Evolutionary conservation across 148 eudicot species (phyloP).

Genomic region (Pharnaceum exiguum): DNA sequence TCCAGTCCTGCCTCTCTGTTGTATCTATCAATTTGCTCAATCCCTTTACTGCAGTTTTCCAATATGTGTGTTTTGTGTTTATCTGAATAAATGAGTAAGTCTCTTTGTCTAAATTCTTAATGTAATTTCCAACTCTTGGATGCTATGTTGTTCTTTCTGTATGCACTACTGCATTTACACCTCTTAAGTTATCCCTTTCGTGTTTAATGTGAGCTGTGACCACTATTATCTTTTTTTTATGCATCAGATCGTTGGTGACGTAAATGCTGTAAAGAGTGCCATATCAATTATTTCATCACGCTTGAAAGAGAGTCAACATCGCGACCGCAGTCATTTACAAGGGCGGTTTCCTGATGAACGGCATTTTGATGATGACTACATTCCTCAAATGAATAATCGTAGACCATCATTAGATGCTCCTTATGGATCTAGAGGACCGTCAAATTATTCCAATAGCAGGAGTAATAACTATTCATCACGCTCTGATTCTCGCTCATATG

Average conservation of each 20-base stretch:
- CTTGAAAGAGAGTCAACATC: conserved; percentile 96
- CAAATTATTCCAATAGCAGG: conserved; percentile 40
- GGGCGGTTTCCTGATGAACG: conserved; percentile 73
- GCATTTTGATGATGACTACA: conserved; percentile 66
- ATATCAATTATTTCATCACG: conserved; percentile 74
- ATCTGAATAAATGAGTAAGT: no score
- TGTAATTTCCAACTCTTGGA: no score
- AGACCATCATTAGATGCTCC: conserved; percentile 48
- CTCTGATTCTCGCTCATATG: conserved; percentile 40
- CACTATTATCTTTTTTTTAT: conserved; percentile 4
- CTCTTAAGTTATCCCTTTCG: no score
- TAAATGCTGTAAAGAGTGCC: conserved; percentile 75
- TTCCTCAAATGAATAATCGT: conserved; percentile 46
- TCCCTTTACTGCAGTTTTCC: no score
- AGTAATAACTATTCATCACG: conserved; percentile 48
- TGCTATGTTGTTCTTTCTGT: no score
- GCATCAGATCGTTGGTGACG: conserved; percentile 79
- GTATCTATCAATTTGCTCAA: no score
- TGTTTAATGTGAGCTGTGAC: conserved; percentile 7
- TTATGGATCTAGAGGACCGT: conserved; percentile 44
- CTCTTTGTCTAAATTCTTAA: no score
- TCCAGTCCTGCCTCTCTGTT: no score
- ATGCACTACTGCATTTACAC: no score
- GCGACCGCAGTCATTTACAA: conserved; percentile 72
- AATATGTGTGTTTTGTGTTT: no score